Conservation (phyloP, 495 filamentous ascomycete genomes). For the Antarctomyces pellizariae region DNA sequence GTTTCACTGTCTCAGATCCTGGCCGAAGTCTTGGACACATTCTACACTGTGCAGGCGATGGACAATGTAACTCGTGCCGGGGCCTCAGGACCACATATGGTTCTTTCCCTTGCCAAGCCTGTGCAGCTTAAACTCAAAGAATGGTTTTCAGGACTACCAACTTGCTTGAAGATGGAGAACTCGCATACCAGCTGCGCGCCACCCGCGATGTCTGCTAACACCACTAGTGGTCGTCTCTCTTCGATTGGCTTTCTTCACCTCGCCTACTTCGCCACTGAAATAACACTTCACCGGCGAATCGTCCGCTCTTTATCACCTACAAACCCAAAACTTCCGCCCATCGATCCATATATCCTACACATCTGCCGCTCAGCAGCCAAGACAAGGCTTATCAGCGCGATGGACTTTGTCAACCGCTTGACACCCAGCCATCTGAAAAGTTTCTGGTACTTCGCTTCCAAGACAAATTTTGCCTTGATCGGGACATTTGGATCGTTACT, state of each 20-base stretch:
- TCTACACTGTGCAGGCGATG: constrained; percentile 50
- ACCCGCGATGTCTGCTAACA: not conserved
- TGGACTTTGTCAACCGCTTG: constrained; percentile 57
- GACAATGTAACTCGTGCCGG: constrained; percentile 23
- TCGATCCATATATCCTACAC: constrained; percentile 59
- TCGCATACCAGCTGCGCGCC: constrained; percentile 15
- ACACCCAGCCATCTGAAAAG: constrained; percentile 45
- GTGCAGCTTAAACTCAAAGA: constrained; percentile 66
- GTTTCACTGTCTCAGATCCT: constrained; percentile 52
- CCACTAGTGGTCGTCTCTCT: constrained; percentile 22
- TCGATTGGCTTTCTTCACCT: constrained; percentile 57
- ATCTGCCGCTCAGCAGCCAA: constrained; percentile 87
- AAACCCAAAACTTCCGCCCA: constrained; percentile 12
- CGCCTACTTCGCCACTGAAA: constrained; percentile 65
- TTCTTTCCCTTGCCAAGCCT: constrained; percentile 54
- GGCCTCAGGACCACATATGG: constrained; percentile 31
- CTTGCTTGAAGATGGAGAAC: constrained; percentile 40
- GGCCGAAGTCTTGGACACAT: constrained; percentile 53
- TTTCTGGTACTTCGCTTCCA: constrained; percentile 68
- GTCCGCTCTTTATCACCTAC: constrained; percentile 39
- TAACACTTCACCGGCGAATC: constrained; percentile 65
- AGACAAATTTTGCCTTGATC: constrained; percentile 61
- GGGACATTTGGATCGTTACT: constrained; percentile 63
- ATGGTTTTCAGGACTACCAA: constrained; percentile 48
- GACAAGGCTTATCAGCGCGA: constrained; percentile 50